Percentiles rank a stretch among this genome's conserved stretches.
Conservation (phyloP, 768 basidiomycete species). For the Suillus paluster region DNA sequence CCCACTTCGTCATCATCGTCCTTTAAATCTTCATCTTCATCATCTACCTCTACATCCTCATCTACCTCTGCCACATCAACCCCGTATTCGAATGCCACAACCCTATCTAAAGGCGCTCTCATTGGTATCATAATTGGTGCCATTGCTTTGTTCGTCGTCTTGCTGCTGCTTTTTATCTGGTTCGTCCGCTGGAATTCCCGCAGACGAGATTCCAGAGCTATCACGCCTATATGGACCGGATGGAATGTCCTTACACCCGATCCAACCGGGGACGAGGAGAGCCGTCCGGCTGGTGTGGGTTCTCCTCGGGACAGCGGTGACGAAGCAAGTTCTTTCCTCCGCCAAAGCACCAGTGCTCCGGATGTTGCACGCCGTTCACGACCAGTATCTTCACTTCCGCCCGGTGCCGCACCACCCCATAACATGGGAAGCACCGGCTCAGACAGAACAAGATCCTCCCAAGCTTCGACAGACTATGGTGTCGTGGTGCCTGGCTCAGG, state of each 20-base stretch:
- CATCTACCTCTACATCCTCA: constrained; percentile 31
- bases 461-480: constrained; percentile 40
- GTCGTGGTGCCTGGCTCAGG: constrained; percentile 36
- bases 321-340: constrained; percentile 69
- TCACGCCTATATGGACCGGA: constrained; percentile 45
- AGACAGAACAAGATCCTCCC: constrained; percentile 44
- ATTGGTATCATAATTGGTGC: constrained; percentile 46
- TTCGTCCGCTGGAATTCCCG: constrained; percentile 35
- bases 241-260: constrained; percentile 46
- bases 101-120: constrained; percentile 33
- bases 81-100: constrained; percentile 31
- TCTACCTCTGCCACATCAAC: constrained; percentile 26
- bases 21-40: constrained; percentile 27
- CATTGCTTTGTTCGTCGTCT: constrained; percentile 61
- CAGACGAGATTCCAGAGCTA: constrained; percentile 20
- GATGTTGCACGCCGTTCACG: constrained; percentile 22
- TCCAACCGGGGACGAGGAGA: constrained; percentile 32
- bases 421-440: constrained; percentile 46
- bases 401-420: constrained; percentile 36
- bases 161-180: constrained; percentile 51
- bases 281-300: constrained; percentile 59
- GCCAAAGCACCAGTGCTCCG: constrained; percentile 33
- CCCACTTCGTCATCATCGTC: constrained; percentile 32
- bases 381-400: constrained; percentile 33
- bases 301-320: constrained; percentile 73